These are phyloP conservation scores for Syzygium grande DNA, from an alignment of 345 rosid genomes.

Conservation along the genomic window DNA sequence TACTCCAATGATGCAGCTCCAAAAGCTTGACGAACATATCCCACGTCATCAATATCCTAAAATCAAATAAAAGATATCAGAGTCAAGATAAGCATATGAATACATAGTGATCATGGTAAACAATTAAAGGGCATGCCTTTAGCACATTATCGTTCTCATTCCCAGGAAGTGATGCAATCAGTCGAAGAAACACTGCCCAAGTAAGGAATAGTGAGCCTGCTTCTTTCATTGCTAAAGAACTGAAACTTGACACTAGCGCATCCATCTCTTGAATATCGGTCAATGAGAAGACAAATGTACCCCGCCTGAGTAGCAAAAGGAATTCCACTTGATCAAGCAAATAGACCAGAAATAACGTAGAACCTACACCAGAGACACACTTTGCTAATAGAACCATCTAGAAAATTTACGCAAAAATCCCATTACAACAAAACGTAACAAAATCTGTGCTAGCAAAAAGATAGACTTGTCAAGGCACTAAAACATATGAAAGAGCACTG, in stretches of 20 bases:
- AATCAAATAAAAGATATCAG: slow-evolving; percentile 6
- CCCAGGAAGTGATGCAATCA: slow-evolving; percentile 67
- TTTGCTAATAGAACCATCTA: neutral
- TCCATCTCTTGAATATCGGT: slow-evolving; percentile 86
- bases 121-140: slow-evolving; percentile 36
- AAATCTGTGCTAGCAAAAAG: neutral
- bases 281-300: slow-evolving; percentile 44
- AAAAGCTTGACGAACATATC: slow-evolving; percentile 84
- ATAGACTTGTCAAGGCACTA: neutral
- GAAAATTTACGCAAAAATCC: neutral
- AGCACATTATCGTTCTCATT: slow-evolving; percentile 52
- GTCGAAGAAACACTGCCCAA: slow-evolving; percentile 95
- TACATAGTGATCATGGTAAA: neutral
- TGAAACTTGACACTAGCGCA: slow-evolving; percentile 61
- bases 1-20: slow-evolving; percentile 66
- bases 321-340: slow-evolving; percentile 4
- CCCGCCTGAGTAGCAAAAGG: slow-evolving; percentile 46
- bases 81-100: neutral
- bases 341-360: slow-evolving; percentile 1
- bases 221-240: slow-evolving; percentile 55
- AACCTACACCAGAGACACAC: neutral
- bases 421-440: neutral
- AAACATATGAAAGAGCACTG: neutral
- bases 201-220: slow-evolving; percentile 69
- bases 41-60: slow-evolving; percentile 83